Base-by-base conservation (phyloP, 192 early-diverging fungal species). In the Spizellomyces sp. region DNA sequence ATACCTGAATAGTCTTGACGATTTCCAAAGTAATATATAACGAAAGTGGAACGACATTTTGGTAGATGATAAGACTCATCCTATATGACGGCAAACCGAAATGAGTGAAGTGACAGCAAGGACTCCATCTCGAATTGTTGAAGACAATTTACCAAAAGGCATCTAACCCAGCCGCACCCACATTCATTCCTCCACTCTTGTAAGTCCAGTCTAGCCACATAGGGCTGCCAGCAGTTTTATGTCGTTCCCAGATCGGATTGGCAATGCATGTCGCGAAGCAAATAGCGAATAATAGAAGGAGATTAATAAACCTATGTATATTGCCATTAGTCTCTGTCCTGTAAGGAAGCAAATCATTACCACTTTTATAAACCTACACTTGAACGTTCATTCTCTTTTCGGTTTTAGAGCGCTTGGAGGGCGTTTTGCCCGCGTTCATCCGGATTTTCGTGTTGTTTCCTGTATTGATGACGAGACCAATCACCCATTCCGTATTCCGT, bases 21-120 rank as follows among this genome's bases (percentile, higher is more conserved):
- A 96, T 83, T 79, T 98, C 96, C 41, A 98, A 87, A 12, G 92
- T 94, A 55, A 98, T 89, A 69, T 95, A 96, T 56, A 98, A 83
- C 46, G 95, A 96, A 66, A 99, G 95, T 0, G 96, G 96, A 9
- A 99, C 92, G 42, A 99, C 90, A 63, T 95, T 97, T 80, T 99
- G 96, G 77, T 93, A 96, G 56, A 94, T 79, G 77, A 97, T 94
- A 48, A 99, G 77, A 52, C 90, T 85, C 6, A 89, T 86, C 93
- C 90, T 92, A 50, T 70, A 9, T 66, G n/a, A 60, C 44, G 10
- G 14, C 50, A 54, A 54, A 54, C 0, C 17, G 4, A n/a, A 19
- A 54, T 54, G 1, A 54, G 36, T n/a, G 2, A 54, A 12, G 27
- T 14, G 41, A 45, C 12, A 15, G 63, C 21, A 61, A 61, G 2